These are phyloP conservation scores for Picochlorum sp. DNA, from an alignment of 139 green algal genomes.

Conservation along the genomic window DNA sequence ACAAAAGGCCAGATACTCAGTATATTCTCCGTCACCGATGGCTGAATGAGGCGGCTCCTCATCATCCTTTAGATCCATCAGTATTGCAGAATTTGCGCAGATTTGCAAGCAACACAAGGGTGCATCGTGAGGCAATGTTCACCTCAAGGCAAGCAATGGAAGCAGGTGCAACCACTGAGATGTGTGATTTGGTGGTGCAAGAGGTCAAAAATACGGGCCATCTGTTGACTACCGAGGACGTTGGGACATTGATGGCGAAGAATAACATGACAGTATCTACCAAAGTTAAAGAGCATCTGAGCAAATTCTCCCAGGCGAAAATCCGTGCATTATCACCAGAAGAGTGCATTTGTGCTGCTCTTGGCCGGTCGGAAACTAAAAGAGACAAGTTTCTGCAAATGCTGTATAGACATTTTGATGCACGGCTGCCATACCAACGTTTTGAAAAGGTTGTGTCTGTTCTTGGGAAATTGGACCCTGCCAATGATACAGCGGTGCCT, in stretches of 20 bases:
- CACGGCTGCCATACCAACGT: neutral
- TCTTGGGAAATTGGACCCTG: neutral
- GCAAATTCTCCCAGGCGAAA: neutral
- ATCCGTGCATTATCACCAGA: neutral
- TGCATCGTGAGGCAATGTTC: constrained; percentile 75
- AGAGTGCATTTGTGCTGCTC: constrained; percentile 15
- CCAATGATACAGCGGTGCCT: neutral
- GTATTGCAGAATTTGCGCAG: constrained; percentile 30
- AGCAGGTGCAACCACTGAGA: neutral
- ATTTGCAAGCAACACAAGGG: constrained; percentile 70
- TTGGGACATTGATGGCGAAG: neutral
- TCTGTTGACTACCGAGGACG: neutral
- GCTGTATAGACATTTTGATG: constrained; percentile 17
- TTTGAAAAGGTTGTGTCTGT: neutral
- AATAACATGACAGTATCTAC: neutral
- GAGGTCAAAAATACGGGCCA: neutral
- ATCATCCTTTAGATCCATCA: constrained; percentile 32
- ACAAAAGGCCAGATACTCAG: constrained; percentile 14
- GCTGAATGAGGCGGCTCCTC: constrained; percentile 27
- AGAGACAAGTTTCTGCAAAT: constrained; percentile 12
- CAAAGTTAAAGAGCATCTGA: neutral
- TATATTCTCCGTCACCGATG: constrained; percentile 35
- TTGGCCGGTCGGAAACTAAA: constrained; percentile 1
- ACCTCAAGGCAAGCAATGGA: constrained; percentile 15
- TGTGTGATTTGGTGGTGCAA: neutral